Evolutionary conservation across 192 early-diverging fungal genomes (phyloP), one percentile per base, ranked within the genome.

Genomic region (Rhizoclosmatium sp.): DNA sequence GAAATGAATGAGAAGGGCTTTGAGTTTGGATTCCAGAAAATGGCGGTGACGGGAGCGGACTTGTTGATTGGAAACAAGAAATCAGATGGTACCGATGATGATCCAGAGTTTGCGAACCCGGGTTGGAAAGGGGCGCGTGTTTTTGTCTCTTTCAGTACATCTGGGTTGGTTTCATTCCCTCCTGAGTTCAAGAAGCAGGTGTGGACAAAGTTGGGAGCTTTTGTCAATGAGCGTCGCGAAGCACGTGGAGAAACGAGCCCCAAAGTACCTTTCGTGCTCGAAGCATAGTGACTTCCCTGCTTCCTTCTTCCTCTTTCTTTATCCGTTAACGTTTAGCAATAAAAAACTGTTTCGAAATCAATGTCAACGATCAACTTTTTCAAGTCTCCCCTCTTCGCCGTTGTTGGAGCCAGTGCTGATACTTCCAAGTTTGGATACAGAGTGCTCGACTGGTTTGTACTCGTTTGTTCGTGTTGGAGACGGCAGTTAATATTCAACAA

Each of bases 371-470:
- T 16, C 9, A 54, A 54, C 51, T 78, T 76, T 62, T 81, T 77
- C 69, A 16, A 54, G 14, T 14, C 39, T 4, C 49, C 60, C 23
- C 46, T 31, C 31, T 78, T 65, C 58, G 92, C 92, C 10, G 91
- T 94, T 62, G 94, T 95, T 3, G 95, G 95, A 14, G 95, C 95
- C 3, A 91, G 89, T 41, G 79, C 81, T 45, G 90, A 93, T 75
- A 85, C 81, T 12, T 56, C 88, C 47, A 97, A 97, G 85, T 95
- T 91, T 82, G 95, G 95, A 59, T 93, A 95, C 88, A 92, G 89
- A 72, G 92, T 97, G 9, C 88, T 97, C 42, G 81, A 85, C 47
- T 97, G 94, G 93, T 95, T 92, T 19, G 48, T 31, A 47, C 40
- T 16, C 4, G 3, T 49, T 16, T 47, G 21, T 75, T 65, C 42